A percentile compares a stretch with the other conserved stretches of the same genome.
phyloP scores from a whole-genome alignment of 192 early-diverging fungal genomes.

The Podila epigama region DNA sequence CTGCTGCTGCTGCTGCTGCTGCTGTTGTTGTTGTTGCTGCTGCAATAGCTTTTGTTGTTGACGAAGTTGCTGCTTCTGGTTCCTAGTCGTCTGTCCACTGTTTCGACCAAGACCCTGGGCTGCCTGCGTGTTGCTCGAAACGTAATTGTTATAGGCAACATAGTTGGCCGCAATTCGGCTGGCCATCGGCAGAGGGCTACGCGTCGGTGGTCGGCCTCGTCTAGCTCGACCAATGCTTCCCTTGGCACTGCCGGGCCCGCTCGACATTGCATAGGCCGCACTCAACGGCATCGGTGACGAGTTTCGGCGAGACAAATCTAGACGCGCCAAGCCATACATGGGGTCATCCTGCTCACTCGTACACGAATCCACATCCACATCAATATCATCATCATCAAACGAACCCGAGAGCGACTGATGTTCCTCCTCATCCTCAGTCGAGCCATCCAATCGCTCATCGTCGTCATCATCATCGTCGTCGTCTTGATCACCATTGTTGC shows the following conservation, averaged over 20 bases:
- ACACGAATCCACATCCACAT: constrained; percentile 42
- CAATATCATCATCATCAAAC: constrained; percentile 35
- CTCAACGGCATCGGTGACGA: constrained; percentile 45
- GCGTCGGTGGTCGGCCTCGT: constrained; percentile 29
- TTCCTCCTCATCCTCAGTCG: constrained; percentile 47
- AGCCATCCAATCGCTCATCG: constrained; percentile 23
- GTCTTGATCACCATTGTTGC: constrained; percentile 9
- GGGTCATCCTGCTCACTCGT: constrained; percentile 42
- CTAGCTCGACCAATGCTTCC: constrained; percentile 5
- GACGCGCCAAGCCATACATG: constrained; percentile 40
- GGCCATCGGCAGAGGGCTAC: constrained; percentile 38
- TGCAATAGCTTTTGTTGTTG: constrained; percentile 37
- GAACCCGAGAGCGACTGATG: constrained; percentile 43
- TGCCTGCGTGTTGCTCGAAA: constrained; percentile 47
- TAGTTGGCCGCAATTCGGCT: constrained; percentile 46
- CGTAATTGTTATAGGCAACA: constrained; percentile 50
- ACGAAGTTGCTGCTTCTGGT: constrained; percentile 43
- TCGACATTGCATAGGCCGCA: constrained; percentile 23
- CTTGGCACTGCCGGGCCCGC: constrained; percentile 5
- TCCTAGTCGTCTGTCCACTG: constrained; percentile 16
- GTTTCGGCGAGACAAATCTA: constrained; percentile 38
- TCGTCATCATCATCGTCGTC: constrained; percentile 43
- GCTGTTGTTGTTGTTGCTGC: constrained; percentile 32
- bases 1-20: constrained; percentile 13
- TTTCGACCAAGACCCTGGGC: constrained; percentile 43